Percentiles rank a stretch among this genome's conserved stretches.
These are phyloP conservation scores for Globomyces sp. DNA, from an alignment of 371 early-diverging fungal species.

Conservation along the genomic window DNA sequence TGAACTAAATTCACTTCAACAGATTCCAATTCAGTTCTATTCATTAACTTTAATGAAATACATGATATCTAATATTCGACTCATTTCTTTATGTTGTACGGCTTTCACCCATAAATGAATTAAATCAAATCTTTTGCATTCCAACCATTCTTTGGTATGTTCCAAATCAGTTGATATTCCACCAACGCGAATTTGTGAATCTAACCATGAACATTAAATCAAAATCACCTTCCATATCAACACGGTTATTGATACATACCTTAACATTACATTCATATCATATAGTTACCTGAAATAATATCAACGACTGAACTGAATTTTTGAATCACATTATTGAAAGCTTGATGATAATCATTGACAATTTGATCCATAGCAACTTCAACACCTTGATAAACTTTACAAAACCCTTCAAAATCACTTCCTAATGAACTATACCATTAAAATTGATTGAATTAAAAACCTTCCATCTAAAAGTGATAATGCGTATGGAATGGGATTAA, in stretches of 20 bases:
- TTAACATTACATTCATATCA: too few relatives aligned
- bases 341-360: constrained; percentile 88
- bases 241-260: too few relatives aligned
- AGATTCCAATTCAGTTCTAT: constrained; percentile 73
- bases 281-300: constrained; percentile 66
- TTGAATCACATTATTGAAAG: constrained; percentile 89
- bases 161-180: constrained; percentile 67
- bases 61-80: constrained; percentile 71
- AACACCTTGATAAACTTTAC: constrained; percentile 64
- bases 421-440: constrained; percentile 59
- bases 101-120: constrained; percentile 76
- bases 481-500: constrained; percentile 87
- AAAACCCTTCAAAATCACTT: constrained; percentile 74
- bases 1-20: constrained; percentile 75
- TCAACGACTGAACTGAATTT: constrained; percentile 89
- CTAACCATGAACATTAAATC: constrained; percentile 17
- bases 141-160: constrained; percentile 65
- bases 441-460: too few relatives aligned
- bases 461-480: constrained; percentile 81
- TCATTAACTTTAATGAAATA: constrained; percentile 31
- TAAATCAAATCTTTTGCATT: constrained; percentile 71
- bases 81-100: constrained; percentile 83
- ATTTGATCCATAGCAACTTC: constrained; percentile 82
- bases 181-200: constrained; percentile 58
- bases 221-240: constrained; percentile 1